Conservation (phyloP, 257 asterid genomes). For the Salvia hispanica region DNA sequence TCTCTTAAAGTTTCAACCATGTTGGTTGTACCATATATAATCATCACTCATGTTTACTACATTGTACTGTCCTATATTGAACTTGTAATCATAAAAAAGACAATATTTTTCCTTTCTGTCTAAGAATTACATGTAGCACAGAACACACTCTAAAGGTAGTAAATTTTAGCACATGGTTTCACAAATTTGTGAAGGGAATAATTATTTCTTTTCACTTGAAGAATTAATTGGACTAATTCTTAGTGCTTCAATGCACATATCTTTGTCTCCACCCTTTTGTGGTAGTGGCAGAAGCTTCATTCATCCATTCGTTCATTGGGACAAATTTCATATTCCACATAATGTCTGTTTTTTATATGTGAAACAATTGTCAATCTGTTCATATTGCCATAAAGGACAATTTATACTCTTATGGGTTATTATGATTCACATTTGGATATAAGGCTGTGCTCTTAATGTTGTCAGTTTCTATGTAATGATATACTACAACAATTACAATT, state of each 20-base stretch:
- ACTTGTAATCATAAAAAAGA: conserved; percentile 11
- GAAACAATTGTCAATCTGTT: conserved; percentile 31
- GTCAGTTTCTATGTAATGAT: not conserved
- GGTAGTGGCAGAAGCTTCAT: conserved; percentile 3
- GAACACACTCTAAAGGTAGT: not conserved
- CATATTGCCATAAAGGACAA: conserved; percentile 25
- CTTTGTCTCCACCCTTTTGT: conserved; percentile 18
- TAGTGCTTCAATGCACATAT: not conserved
- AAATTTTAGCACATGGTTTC: conserved; percentile 25
- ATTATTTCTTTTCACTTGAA: not conserved
- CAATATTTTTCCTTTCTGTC: not conserved
- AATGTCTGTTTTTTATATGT: conserved; percentile 21
- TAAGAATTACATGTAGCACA: not conserved
- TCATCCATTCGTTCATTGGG: conserved; percentile 10
- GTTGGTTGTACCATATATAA: conserved; percentile 6
- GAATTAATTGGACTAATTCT: not conserved
- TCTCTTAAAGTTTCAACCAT: conserved; percentile 23
- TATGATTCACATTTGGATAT: conserved; percentile 20
- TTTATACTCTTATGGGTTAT: conserved; percentile 17
- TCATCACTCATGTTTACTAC: conserved; percentile 14
- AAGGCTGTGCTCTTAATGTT: conserved; percentile 20
- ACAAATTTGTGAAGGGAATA: conserved; percentile 26
- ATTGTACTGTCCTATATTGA: conserved; percentile 17
- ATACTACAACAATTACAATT: not conserved
- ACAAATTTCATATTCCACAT: conserved; percentile 17